Percentiles rank a stretch among this genome's conserved stretches.
These are phyloP conservation scores for Rosa rugosa DNA, from an alignment of 306 rosid species.

Conservation along the genomic window DNA sequence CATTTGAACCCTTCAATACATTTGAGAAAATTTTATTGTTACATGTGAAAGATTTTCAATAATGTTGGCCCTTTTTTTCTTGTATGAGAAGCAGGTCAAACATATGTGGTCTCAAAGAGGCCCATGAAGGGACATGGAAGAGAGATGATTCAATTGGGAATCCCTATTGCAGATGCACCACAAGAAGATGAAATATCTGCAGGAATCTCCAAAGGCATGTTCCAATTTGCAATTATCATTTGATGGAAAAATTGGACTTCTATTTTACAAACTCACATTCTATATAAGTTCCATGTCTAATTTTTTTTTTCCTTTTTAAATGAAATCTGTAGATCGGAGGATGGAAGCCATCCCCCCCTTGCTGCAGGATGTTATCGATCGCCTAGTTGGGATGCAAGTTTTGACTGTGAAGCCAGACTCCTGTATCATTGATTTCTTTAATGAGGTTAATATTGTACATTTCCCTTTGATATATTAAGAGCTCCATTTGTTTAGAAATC, in stretches of 20 bases:
- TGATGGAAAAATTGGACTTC: conserved; percentile 13
- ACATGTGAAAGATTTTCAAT: neutral
- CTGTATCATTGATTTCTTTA: conserved; percentile 79
- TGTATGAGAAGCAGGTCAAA: conserved; percentile 51
- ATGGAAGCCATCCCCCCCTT: conserved; percentile 74
- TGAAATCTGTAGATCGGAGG: conserved; percentile 65
- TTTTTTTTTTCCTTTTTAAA: neutral
- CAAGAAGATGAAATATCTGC: conserved; percentile 53
- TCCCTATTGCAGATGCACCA: conserved; percentile 66
- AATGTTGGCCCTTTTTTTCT: neutral
- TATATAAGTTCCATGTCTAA: neutral
- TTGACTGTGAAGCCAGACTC: conserved; percentile 82
- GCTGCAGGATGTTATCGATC: conserved; percentile 74
- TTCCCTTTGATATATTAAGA: conserved; percentile 11
- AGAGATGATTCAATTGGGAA: conserved; percentile 78
- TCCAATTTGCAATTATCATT: conserved; percentile 16
- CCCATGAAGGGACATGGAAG: conserved; percentile 86
- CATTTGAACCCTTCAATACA: neutral
- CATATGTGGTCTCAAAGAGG: conserved; percentile 60
- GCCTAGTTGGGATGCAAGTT: conserved; percentile 54
- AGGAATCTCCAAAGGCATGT: conserved; percentile 66
- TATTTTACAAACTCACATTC: neutral
- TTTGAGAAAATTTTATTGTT: neutral
- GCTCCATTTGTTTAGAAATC: conserved; percentile 21
- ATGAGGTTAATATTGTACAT: conserved; percentile 57